phyloP scores from a whole-genome alignment of 1,284 basidiomycete species.

The Ganoderma meredithae region DNA sequence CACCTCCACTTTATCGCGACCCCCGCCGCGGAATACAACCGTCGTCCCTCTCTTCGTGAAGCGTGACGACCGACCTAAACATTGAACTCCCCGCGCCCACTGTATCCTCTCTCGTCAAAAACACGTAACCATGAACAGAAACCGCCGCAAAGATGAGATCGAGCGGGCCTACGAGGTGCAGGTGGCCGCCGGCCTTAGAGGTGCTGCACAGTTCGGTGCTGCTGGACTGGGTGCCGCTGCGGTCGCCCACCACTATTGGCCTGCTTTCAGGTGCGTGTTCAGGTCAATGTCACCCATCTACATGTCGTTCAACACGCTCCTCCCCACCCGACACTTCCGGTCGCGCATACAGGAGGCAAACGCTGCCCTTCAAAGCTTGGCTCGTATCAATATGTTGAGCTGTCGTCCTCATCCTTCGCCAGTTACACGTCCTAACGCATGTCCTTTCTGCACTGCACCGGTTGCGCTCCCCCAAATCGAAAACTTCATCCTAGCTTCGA shows the following conservation, averaged over 20 bases:
- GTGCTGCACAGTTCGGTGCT: conserved; percentile 59
- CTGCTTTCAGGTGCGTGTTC: conserved; percentile 69
- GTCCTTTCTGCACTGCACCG: conserved; percentile 1
- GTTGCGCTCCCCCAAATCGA: background rate
- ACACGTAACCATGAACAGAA: conserved; percentile 34
- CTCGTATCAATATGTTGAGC: conserved; percentile 61
- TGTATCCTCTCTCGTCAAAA: background rate
- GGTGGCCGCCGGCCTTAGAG: conserved; percentile 50
- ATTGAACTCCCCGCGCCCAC: background rate
- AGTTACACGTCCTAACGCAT: background rate
- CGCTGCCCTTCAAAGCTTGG: conserved; percentile 83
- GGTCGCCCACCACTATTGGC: conserved; percentile 79
- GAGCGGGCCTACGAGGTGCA: conserved; percentile 41
- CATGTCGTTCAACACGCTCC: background rate
- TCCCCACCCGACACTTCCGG: background rate
- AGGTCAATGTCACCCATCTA: too few species aligned
- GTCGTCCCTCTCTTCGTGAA: background rate
- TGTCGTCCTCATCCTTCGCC: conserved; percentile 28
- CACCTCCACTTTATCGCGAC: background rate
- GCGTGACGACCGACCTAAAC: background rate
- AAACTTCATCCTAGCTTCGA: conserved; percentile 51
- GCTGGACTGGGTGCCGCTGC: conserved; percentile 69
- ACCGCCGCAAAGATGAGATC: conserved; percentile 37
- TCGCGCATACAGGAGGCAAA: conserved; percentile 65
- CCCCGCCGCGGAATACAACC: background rate